Evolutionary conservation across 352 stramenopile species (phyloP).

Genomic region (Pythium guiyangense): DNA sequence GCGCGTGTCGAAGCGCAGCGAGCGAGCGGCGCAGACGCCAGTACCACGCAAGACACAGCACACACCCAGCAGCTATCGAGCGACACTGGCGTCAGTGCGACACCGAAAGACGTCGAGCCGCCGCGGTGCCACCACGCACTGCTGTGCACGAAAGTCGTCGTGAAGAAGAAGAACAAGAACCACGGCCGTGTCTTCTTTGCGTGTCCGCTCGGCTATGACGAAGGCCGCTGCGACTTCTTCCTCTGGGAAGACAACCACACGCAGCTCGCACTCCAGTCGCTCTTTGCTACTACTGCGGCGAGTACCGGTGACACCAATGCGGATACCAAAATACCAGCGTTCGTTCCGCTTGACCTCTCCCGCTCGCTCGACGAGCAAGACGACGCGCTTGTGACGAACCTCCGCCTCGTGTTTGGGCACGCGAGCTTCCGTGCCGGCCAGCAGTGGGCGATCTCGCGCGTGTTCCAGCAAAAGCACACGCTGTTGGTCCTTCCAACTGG

Average conservation of each 20-base stretch:
- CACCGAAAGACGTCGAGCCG: slow-evolving; percentile 8
- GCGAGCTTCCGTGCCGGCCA: slow-evolving; percentile 73
- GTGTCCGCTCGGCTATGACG: slow-evolving; percentile 61
- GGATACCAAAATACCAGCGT: slow-evolving; percentile 19
- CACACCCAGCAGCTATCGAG: not conserved
- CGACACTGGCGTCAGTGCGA: not conserved
- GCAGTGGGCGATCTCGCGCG: slow-evolving; percentile 77
- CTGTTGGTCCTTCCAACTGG: slow-evolving; percentile 96
- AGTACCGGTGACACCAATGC: not conserved
- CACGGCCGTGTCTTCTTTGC: slow-evolving; percentile 67
- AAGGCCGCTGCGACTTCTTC: slow-evolving; percentile 84
- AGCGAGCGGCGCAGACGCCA: slow-evolving; percentile 5
- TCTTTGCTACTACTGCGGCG: slow-evolving; percentile 18
- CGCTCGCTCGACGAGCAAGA: slow-evolving; percentile 33
- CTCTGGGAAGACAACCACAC: slow-evolving; percentile 80
- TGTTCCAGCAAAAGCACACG: slow-evolving; percentile 57
- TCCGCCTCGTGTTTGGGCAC: slow-evolving; percentile 85
- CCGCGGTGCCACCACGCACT: slow-evolving; percentile 71
- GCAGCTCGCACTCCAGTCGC: slow-evolving; percentile 49
- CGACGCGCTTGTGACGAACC: slow-evolving; percentile 58
- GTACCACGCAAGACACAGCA: not conserved
- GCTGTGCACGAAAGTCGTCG: slow-evolving; percentile 44
- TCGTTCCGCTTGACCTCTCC: slow-evolving; percentile 48
- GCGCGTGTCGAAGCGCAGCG: slow-evolving; percentile 27
- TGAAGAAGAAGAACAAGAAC: slow-evolving; percentile 88